A percentile compares a stretch with the other conserved stretches of the same genome.
These are phyloP conservation scores for Solanum chaucha DNA, from an alignment of 257 asterid species.

Conservation along the genomic window DNA sequence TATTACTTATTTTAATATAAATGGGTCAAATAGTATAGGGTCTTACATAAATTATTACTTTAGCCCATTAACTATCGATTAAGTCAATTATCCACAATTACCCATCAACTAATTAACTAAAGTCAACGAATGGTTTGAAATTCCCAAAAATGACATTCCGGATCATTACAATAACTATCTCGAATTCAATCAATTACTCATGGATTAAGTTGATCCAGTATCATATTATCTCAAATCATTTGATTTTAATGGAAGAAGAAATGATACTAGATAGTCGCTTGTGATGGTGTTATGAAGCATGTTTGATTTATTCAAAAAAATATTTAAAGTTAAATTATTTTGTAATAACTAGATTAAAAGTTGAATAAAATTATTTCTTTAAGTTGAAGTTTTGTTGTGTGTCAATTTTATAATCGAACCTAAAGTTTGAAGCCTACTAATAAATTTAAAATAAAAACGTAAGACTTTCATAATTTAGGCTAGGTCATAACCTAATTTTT, in stretches of 20 bases:
- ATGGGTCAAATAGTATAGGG: no score
- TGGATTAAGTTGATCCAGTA: no score
- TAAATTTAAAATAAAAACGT: not conserved
- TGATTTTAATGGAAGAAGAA: not conserved
- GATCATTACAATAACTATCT: not conserved
- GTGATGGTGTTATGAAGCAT: not conserved
- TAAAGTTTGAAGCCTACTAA: not conserved
- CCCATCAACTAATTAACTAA: no score
- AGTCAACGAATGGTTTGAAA: no score
- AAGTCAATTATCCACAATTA: no score
- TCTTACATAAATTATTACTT: no score
- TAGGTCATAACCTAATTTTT: not conserved
- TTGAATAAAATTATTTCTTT: no score
- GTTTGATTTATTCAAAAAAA: not conserved
- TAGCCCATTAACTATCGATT: no score
- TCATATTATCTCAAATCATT: not conserved
- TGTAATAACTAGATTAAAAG: not conserved
- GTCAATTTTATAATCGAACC: not conserved
- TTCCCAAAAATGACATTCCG: no score
- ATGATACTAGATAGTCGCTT: not conserved
- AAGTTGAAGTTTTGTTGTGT: accelerated
- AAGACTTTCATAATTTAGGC: not conserved
- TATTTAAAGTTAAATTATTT: not conserved
- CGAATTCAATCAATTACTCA: not conserved
- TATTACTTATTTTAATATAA: no score